Base-by-base conservation (phyloP, 1,139 yeast species). In the Geotrichum cucujoidarum region DNA sequence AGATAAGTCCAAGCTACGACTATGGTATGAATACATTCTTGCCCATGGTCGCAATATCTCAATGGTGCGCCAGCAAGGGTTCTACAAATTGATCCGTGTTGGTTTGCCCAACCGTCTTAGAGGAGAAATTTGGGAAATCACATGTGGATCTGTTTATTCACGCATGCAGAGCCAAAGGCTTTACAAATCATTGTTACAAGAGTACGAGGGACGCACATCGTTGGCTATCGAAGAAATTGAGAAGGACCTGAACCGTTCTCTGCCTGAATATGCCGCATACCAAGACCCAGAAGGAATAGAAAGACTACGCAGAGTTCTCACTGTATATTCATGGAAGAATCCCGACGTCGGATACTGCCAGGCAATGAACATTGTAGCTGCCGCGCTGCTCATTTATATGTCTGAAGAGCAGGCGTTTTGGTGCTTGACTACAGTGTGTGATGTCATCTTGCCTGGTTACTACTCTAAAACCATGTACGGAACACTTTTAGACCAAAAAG, bases 381-480 rank as follows among this genome's bases (percentile, higher is more conserved):
- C 99, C 0, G 97, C 96, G 0, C 69, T 94, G 48, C 72, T 94
- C 52, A 92, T 94, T 48, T 90, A 84, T 65, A 90, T 89, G 84
- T 84, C 95, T 7, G 98, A 94, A 65, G 98, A 92, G 56, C 98
- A 94, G 66, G 97, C 97, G 0, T 94, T 89, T 62, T 94, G 97
- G 97, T 78, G 94, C 51, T 72, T 94, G 51, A 78, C 82, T 51
- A 76, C 78, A n/a, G 67, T 94, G 3, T 89, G 97, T 69, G 95
- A 89, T 53, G 75, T 80, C 39, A 76, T 86, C 52, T 85, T 90
- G 2, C 97, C 98, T 0, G 98, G 98, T 0, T 94, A 94, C 65
- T 94, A 94, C 63, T 90, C 97, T 2, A 88, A 83, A 60, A 92
- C 97, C 1, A 94, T 94, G 99, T 92, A 90, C 60, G 99, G 99